Evolutionary conservation across 2,329 filamentous ascomycete species (phyloP).

Genomic region (Penicillium frequentans): DNA sequence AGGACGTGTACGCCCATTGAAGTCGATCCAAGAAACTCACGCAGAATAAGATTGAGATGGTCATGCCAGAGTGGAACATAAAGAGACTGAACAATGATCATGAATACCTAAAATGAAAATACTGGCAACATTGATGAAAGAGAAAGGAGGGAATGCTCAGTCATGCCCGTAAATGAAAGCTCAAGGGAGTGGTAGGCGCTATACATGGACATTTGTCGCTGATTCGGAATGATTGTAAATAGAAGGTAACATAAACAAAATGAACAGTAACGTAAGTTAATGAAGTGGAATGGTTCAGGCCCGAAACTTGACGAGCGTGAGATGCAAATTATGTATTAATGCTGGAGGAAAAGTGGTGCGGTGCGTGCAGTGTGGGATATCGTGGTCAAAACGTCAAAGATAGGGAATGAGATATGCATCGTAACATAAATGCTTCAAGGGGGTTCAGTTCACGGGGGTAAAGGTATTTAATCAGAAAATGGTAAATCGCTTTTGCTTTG

Average conservation of each 20-base stretch:
- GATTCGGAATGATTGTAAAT: background rate
- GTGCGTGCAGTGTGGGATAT: background rate
- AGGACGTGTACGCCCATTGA: background rate
- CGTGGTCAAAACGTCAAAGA: background rate
- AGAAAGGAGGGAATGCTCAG: background rate
- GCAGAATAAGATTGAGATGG: background rate
- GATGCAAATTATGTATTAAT: conserved; percentile 1
- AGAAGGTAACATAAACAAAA: background rate
- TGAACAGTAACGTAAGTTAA: background rate
- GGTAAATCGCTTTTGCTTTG: conserved; percentile 26
- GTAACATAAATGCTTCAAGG: background rate
- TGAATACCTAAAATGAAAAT: background rate
- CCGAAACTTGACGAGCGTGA: background rate
- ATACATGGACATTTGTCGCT: background rate
- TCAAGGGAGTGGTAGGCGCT: background rate
- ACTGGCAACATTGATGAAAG: background rate
- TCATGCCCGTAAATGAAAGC: background rate
- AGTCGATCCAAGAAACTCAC: background rate
- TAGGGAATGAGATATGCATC: background rate
- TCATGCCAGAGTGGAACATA: background rate
- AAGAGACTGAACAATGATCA: background rate
- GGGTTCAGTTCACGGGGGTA: background rate
- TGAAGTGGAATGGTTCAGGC: background rate
- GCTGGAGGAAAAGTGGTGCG: background rate
- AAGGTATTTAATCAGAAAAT: conserved; percentile 15